Conservation (phyloP, 2,329 filamentous ascomycete species). For the Bipolaris victoriae region DNA sequence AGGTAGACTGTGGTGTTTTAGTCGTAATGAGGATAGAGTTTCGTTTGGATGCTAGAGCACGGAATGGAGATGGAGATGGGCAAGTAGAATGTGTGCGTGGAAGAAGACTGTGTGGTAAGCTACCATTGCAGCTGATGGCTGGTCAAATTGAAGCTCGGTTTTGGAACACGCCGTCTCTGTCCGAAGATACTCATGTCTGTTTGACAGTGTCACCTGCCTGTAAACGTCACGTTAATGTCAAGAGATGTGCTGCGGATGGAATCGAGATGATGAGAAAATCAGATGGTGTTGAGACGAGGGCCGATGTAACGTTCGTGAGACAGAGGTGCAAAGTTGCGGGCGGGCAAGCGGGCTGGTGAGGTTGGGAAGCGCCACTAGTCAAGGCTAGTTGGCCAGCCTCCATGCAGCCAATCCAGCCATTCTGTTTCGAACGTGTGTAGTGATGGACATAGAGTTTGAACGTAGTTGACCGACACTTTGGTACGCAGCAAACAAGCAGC, state of each 20-base stretch:
- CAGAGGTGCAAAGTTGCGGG: background rate
- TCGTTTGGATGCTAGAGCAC: too few relatives aligned
- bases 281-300: background rate
- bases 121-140: too few relatives aligned
- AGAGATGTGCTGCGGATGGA: background rate
- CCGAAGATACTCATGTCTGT: background rate
- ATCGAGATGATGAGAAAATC: background rate
- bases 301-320: constrained; percentile 9
- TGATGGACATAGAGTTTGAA: too few relatives aligned
- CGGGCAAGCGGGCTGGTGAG: background rate
- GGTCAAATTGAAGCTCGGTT: too few relatives aligned
- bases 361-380: background rate
- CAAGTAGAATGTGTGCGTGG: background rate
- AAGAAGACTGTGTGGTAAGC: background rate
- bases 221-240: background rate
- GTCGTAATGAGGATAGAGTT: too few relatives aligned
- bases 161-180: too few relatives aligned
- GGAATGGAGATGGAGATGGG: background rate
- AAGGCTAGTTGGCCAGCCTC: background rate
- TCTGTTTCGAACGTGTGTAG: background rate
- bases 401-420: background rate
- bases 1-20: too few relatives aligned
- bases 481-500: background rate
- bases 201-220: background rate
- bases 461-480: too few relatives aligned